Conservation (phyloP, 495 filamentous ascomycete genomes). For the Trypethelium eluteriae region DNA sequence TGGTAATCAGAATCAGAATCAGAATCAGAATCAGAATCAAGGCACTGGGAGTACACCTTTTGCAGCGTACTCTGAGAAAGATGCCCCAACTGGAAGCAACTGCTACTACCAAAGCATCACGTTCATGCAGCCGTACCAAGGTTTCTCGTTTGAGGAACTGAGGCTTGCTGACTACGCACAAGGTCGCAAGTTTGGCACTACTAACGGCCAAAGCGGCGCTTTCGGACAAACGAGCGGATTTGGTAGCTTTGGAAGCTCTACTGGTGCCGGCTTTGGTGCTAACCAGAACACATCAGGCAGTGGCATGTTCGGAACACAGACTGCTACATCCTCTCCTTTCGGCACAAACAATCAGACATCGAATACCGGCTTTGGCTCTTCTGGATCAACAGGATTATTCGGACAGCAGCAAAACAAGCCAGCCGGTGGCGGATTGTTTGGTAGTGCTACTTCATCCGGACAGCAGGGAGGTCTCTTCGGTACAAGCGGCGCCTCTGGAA, state of each 20-base stretch:
- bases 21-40: slow-evolving; percentile 32
- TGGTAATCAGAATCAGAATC: slow-evolving; percentile 18
- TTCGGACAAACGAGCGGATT: slow-evolving; percentile 67
- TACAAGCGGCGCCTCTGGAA: slow-evolving; percentile 31
- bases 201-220: slow-evolving; percentile 69
- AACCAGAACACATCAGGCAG: slow-evolving; percentile 38
- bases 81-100: slow-evolving; percentile 47
- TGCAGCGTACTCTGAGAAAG: slow-evolving; percentile 72
- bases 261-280: slow-evolving; percentile 41
- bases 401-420: slow-evolving; percentile 35
- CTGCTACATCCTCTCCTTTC: slow-evolving; percentile 31
- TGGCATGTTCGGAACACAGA: slow-evolving; percentile 44
- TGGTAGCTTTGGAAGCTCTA: slow-evolving; percentile 45
- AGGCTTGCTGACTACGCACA: slow-evolving; percentile 82
- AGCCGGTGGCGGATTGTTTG: slow-evolving; percentile 30
- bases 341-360: slow-evolving; percentile 37
- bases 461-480: slow-evolving; percentile 21
- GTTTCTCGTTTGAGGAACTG: slow-evolving; percentile 85
- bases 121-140: slow-evolving; percentile 77
- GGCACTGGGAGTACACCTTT: slow-evolving; percentile 75
- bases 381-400: slow-evolving; percentile 42
- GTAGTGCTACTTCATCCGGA: slow-evolving; percentile 15
- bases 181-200: slow-evolving; percentile 73
- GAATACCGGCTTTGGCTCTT: slow-evolving; percentile 28
- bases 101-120: slow-evolving; percentile 82